These are phyloP conservation scores for Pyrrhoderma noxium DNA, from an alignment of 1,284 basidiomycete species.

Conservation along the genomic window DNA sequence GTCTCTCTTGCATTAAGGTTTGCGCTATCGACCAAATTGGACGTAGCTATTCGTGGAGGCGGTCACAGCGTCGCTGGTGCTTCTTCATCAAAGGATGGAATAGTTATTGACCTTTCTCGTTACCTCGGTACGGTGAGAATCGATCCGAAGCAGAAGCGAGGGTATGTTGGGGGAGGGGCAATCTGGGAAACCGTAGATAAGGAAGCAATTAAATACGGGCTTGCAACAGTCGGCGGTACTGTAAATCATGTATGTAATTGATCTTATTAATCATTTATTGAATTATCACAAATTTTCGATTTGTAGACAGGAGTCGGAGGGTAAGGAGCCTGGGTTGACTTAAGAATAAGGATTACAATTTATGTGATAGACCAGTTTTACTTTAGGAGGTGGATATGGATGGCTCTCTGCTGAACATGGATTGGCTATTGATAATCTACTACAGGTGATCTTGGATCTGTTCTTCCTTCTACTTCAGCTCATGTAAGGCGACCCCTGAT, in stretches of 20 bases:
- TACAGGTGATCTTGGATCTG: constrained; percentile 13
- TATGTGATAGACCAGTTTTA: constrained; percentile 21
- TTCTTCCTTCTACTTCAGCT: neutral
- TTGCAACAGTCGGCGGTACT: constrained; percentile 29
- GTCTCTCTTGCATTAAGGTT: constrained; percentile 24
- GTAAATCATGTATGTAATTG: constrained; percentile 22
- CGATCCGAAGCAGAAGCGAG: constrained; percentile 24
- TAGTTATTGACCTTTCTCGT: constrained; percentile 33
- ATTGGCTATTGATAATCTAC: constrained; percentile 34
- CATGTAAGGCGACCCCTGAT: constrained; percentile 3
- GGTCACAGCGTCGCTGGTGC: constrained; percentile 28
- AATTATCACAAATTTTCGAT: no score
- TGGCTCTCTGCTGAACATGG: constrained; percentile 32
- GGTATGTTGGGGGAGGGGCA: constrained; percentile 31
- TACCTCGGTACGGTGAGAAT: constrained; percentile 28
- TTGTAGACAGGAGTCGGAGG: constrained; percentile 25
- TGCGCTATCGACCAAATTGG: constrained; percentile 19
- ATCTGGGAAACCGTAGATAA: constrained; percentile 32
- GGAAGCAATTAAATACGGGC: constrained; percentile 23
- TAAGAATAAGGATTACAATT: no score
- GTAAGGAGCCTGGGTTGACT: neutral
- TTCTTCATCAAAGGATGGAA: constrained; percentile 28
- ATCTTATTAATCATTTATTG: no score
- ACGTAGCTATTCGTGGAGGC: constrained; percentile 25
- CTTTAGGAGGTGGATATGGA: constrained; percentile 36